Evolutionary conservation across 148 eudicot genomes (phyloP), one percentile per base, ranked within the genome.

Genomic region (Rhododendron mucronatum): DNA sequence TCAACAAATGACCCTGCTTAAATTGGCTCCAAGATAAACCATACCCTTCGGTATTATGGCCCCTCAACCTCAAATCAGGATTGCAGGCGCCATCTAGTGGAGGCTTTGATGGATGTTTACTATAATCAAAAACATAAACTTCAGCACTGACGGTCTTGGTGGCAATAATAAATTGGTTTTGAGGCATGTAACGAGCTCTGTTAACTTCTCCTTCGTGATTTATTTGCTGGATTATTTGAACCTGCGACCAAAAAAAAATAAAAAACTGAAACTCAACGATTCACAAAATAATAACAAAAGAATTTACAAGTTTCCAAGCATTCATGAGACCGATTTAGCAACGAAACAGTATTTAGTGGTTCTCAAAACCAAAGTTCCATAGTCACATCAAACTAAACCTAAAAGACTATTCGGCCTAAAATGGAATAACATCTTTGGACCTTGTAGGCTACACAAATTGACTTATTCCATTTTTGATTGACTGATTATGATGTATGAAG

Each of bases 151-250:
- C 89, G 44, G 96, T 94, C 91, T 95, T 96, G 59, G 99, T 96
- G 82, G 99, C 98, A 82, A 95, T 96, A 65, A 96, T 91, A 80
- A 94, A 96, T 73, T 88, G 93, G 88, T 95, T 94, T 88, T 96
- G 99, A 41, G 99, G 96, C 99, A 95, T 96, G 89, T 93, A 91
- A 41, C 99, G 99, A 83, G 98, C 99, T 55, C 98, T 90, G 82
- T 96, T 95, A 45, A 96, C 98, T 88, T 96, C 99, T 80, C 99
- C 99, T 37, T 94, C 98, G 84, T 95, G 99, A 85, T 91, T 93
- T 86, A 96, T 95, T 90, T 96, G 96, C 88, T 96, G 98, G 88
- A 95, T 94, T 84, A 96, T 91, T 87, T 96, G 96, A 28, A 96
- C 95, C 99, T 96, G 92, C 55, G 89, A 83, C n/a, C 21, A 55